A percentile compares a stretch with the other conserved stretches of the same genome.
Evolutionary conservation across 1,284 basidiomycete genomes (phyloP).

Genomic region (Coniophora puteana): DNA sequence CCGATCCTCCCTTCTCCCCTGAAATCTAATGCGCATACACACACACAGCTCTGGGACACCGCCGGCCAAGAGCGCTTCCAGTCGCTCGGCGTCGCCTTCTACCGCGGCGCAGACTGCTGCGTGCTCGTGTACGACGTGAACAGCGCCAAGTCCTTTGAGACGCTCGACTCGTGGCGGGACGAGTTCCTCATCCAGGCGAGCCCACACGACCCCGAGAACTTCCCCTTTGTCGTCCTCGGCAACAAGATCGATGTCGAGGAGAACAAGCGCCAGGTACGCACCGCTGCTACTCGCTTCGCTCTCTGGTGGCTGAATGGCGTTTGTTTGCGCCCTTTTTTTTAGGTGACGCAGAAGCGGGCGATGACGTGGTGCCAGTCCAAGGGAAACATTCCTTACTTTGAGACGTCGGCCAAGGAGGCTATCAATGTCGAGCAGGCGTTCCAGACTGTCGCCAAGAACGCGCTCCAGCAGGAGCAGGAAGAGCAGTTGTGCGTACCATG

Average conservation of each 20-base stretch:
- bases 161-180: conserved; percentile 95
- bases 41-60: conserved; percentile 92
- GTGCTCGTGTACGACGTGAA: conserved; percentile 99
- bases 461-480: conserved; percentile 94
- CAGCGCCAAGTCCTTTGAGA: conserved; percentile 97
- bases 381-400: conserved; percentile 99
- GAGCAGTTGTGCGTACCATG: conserved; percentile 77
- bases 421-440: conserved; percentile 99
- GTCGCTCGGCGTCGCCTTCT: conserved; percentile 97
- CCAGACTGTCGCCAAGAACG: conserved; percentile 99
- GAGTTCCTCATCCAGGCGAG: conserved; percentile 98
- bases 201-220: conserved; percentile 98
- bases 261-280: conserved; percentile 89
- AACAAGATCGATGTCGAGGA: conserved; percentile 99
- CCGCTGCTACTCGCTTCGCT: too few species aligned
- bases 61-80: conserved; percentile 99
- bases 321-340: conserved; percentile 7
- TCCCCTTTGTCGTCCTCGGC: conserved; percentile 97
- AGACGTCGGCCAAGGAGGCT: conserved; percentile 99
- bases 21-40: background rate
- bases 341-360: conserved; percentile 99
- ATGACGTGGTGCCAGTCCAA: conserved; percentile 99
- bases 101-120: conserved; percentile 98
- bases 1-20: background rate
- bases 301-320: too few species aligned